Percentiles rank a stretch among this genome's conserved stretches.
Conservation (phyloP, 73 alveolate species). For the Symbiodinium natans region DNA sequence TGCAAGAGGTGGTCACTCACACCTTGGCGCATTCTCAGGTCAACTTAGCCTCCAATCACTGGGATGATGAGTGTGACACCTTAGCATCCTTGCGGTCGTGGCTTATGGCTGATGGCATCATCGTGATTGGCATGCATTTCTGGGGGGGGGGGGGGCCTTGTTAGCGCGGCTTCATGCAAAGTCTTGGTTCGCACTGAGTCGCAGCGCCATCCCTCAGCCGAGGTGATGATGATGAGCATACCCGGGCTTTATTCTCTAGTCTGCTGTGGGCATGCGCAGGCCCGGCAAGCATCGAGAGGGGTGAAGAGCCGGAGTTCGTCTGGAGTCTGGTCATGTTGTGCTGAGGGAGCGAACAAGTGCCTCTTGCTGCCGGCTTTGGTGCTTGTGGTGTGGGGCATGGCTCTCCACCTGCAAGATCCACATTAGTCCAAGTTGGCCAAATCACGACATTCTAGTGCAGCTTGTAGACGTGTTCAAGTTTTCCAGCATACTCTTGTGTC, state of each 20-base stretch:
- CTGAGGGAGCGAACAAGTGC: constrained; percentile 80
- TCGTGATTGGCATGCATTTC: not conserved
- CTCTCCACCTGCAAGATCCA: not conserved
- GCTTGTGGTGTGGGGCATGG: constrained; percentile 56
- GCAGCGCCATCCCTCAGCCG: too few relatives aligned
- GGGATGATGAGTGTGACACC: constrained; percentile 80
- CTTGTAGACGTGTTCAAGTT: too few relatives aligned
- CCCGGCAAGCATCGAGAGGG: not conserved
- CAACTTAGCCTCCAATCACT: not conserved
- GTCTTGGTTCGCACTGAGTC: too few relatives aligned
- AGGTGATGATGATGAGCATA: constrained; percentile 51
- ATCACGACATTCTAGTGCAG: too few relatives aligned
- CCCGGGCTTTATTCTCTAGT: constrained; percentile 66
- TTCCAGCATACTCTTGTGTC: too few relatives aligned
- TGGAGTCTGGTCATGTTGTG: not conserved
- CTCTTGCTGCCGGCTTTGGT: constrained; percentile 55
- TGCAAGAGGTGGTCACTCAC: too few relatives aligned
- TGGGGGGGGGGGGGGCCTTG: too few relatives aligned
- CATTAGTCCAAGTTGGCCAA: not conserved
- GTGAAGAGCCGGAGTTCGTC: not conserved
- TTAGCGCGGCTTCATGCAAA: too few relatives aligned
- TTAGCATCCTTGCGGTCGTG: constrained; percentile 54
- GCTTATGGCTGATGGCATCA: constrained; percentile 60
- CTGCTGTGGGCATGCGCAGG: constrained; percentile 89
- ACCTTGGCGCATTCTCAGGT: constrained; percentile 25